These are phyloP conservation scores for Metarhizium album DNA, from an alignment of 2,329 filamentous ascomycete genomes.

Conservation along the genomic window DNA sequence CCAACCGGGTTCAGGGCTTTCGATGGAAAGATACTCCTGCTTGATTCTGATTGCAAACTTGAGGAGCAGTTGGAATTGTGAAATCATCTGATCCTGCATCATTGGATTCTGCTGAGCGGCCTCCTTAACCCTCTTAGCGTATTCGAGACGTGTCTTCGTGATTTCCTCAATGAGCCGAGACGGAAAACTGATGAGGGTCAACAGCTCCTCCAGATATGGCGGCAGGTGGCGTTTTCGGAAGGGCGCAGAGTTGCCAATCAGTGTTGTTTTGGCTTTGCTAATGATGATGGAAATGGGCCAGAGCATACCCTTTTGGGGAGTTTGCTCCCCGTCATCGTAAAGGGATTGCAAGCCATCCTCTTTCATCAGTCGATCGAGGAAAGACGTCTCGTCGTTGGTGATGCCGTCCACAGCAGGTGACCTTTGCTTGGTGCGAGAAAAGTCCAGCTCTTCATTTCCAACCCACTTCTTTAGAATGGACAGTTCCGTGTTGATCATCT, in stretches of 20 bases:
- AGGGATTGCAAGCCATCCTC: conserved; percentile 90
- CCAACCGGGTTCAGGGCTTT: conserved; percentile 84
- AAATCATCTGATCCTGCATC: conserved; percentile 96
- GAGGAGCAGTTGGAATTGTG: conserved; percentile 87
- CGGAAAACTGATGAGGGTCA: conserved; percentile 94
- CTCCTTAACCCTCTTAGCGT: conserved; percentile 92
- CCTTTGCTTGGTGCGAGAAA: conserved; percentile 61
- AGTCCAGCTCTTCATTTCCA: conserved; percentile 90
- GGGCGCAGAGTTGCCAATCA: conserved; percentile 74
- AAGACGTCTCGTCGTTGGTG: conserved; percentile 76
- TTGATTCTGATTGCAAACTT: conserved; percentile 90
- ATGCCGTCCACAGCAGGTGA: conserved; percentile 58
- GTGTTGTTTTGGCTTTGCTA: conserved; percentile 81
- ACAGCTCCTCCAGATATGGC: conserved; percentile 90
- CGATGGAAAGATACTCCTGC: conserved; percentile 72
- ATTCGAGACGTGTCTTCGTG: conserved; percentile 80
- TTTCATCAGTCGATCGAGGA: conserved; percentile 88
- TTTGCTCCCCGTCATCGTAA: conserved; percentile 55
- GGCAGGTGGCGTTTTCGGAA: conserved; percentile 87
- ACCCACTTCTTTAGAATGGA: conserved; percentile 92
- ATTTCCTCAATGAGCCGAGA: conserved; percentile 94
- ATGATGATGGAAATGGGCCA: conserved; percentile 77
- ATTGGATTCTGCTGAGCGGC: conserved; percentile 83
- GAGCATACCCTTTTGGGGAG: conserved; percentile 61
- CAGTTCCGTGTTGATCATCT: conserved; percentile 91